Conservation (phyloP, 257 asterid genomes). For the Solanum pennellii region DNA sequence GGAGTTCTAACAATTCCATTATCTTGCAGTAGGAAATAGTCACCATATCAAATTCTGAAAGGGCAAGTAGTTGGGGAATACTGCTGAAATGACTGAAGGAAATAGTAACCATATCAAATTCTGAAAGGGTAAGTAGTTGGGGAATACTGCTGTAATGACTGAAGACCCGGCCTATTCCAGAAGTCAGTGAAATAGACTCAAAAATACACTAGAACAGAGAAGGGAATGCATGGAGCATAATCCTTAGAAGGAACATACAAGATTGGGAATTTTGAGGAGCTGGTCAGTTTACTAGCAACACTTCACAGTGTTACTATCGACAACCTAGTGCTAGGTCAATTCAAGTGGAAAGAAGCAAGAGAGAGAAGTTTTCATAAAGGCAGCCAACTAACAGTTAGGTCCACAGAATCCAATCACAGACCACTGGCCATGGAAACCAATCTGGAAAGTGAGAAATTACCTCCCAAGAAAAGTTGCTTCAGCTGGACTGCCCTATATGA, state of each 20-base stretch:
- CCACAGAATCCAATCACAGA: neutral
- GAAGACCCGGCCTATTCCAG: neutral
- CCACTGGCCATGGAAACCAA: neutral
- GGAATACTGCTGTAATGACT: neutral
- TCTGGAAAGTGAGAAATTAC: neutral
- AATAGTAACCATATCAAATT: too few species aligned
- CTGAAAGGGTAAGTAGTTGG: neutral
- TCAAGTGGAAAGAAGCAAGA: neutral
- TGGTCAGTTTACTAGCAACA: neutral
- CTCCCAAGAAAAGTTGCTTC: neutral
- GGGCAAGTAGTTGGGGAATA: neutral
- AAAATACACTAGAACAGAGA: neutral
- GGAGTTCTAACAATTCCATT: neutral
- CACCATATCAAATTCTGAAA: neutral
- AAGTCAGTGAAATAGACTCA: neutral
- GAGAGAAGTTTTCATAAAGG: neutral
- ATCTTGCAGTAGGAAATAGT: neutral
- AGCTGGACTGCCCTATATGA: neutral
- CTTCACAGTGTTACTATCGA: neutral
- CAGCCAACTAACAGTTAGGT: neutral
- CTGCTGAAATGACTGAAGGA: neutral
- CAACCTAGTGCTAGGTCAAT: neutral
- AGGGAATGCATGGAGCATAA: neutral
- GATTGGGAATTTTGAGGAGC: neutral
- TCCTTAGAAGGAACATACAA: neutral